A percentile compares a stretch with the other conserved stretches of the same genome.
Evolutionary conservation across 306 rosid genomes (phyloP).

Genomic region (Gastrolobium villosum): DNA sequence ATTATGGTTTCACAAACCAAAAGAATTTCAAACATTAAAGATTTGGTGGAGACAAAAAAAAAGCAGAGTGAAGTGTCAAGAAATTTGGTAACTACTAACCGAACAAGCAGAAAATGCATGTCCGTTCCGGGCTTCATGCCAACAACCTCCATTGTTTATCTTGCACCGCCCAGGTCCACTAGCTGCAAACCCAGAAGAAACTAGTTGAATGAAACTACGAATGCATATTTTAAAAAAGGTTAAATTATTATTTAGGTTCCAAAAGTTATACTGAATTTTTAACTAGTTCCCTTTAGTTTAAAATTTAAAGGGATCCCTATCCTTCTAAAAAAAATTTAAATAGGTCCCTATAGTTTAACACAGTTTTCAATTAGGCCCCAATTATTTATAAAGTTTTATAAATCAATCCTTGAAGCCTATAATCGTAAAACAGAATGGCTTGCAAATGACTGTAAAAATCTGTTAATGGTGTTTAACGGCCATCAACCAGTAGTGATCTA

Average conservation of each 20-base stretch:
- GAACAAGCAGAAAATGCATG: constrained; percentile 89
- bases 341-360: constrained; percentile 10
- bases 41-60: constrained; percentile 19
- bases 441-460: background rate
- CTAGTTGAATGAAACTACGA: constrained; percentile 43
- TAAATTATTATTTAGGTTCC: background rate
- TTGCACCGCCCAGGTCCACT: constrained; percentile 98
- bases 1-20: constrained; percentile 34
- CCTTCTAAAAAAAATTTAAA: background rate
- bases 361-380: background rate
- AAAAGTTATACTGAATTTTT: background rate
- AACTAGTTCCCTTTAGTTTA: background rate
- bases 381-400: background rate
- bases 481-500: background rate
- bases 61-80: background rate
- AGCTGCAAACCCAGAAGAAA: constrained; percentile 69
- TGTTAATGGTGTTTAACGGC: background rate
- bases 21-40: constrained; percentile 5
- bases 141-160: constrained; percentile 97
- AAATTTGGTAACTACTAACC: constrained; percentile 62
- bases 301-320: background rate
- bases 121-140: constrained; percentile 89
- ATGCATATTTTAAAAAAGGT: background rate
- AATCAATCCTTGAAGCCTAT: background rate
- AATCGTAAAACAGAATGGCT: constrained; percentile 9